phyloP scores from a whole-genome alignment of 169 alveolate genomes.

The Plasmodium gallinaceum region DNA sequence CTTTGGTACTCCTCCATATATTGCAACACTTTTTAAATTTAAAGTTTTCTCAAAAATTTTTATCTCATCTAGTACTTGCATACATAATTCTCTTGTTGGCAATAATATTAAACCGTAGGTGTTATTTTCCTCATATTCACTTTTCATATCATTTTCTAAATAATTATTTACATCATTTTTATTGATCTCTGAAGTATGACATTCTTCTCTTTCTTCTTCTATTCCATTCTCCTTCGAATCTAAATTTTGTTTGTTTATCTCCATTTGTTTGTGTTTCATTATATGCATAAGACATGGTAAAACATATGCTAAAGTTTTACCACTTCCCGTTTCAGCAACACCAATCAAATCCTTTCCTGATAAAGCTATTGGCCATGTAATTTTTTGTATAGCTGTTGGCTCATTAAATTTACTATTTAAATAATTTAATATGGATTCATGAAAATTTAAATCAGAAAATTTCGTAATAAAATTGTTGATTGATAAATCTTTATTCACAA shows the following conservation, averaged over 20 bases:
- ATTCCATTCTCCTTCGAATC: neutral
- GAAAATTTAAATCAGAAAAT: conserved; percentile 84
- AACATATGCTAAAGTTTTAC: conserved; percentile 95
- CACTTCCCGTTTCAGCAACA: conserved; percentile 97
- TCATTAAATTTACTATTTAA: conserved; percentile 82
- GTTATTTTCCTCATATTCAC: conserved; percentile 79
- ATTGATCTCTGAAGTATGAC: neutral
- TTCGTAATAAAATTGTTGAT: conserved; percentile 81
- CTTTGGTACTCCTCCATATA: conserved; percentile 92
- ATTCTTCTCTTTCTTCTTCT: neutral
- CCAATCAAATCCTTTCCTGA: conserved; percentile 96
- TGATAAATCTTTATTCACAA: conserved; percentile 79
- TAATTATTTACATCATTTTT: conserved; percentile 42
- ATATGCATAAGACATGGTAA: conserved; percentile 94
- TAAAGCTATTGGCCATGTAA: conserved; percentile 88
- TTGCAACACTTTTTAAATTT: conserved; percentile 84
- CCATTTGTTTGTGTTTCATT: conserved; percentile 83
- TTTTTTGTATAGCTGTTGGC: conserved; percentile 92
- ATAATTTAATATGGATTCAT: conserved; percentile 80
- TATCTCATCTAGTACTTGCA: conserved; percentile 89
- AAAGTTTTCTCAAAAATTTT: conserved; percentile 79
- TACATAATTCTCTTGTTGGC: conserved; percentile 92
- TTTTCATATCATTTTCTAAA: conserved; percentile 73
- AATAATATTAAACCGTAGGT: conserved; percentile 85
- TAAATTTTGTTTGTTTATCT: conserved; percentile 81